A percentile compares a stretch with the other conserved stretches of the same genome.
Conservation (phyloP, 2,329 filamentous ascomycete species). For the Elsinoe batatas region DNA sequence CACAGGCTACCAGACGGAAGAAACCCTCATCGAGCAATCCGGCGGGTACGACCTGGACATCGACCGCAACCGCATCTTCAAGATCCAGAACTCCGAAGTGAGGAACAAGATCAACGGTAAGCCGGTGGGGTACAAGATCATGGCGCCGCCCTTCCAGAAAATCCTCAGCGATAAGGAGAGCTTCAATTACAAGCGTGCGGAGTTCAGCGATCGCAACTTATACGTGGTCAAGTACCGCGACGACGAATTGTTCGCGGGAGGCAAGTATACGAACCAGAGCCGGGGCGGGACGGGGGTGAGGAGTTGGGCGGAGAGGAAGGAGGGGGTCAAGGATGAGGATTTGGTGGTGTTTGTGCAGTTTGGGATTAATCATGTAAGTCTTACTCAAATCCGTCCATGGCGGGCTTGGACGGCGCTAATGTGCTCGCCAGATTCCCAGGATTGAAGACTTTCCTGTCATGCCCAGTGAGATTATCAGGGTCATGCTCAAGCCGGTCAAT, state of each 20-base stretch:
- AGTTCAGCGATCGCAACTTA: constrained; percentile 49
- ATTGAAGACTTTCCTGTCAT: constrained; percentile 52
- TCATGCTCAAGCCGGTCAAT: constrained; percentile 49
- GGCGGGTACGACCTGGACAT: constrained; percentile 41
- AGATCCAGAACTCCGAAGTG: constrained; percentile 38
- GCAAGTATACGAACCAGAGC: constrained; percentile 52
- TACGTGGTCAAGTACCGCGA: constrained; percentile 50
- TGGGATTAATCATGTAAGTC: constrained; percentile 43
- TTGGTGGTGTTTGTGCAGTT: constrained; percentile 50
- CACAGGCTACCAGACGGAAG: constrained; percentile 38
- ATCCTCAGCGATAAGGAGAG: constrained; percentile 44
- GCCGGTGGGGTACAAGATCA: constrained; percentile 42
- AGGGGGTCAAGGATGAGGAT: constrained; percentile 46
- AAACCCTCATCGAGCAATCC: constrained; percentile 40
- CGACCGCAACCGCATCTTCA: constrained; percentile 38
- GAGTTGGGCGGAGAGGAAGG: constrained; percentile 42
- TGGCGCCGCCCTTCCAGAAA: constrained; percentile 40
- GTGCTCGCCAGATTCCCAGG: constrained; percentile 32
- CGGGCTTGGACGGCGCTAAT: constrained; percentile 13
- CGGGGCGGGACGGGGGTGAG: constrained; percentile 40
- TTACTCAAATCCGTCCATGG: too few species aligned
- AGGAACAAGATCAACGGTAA: constrained; percentile 40
- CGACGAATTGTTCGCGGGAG: constrained; percentile 50
- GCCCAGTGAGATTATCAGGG: constrained; percentile 48
- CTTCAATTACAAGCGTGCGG: constrained; percentile 48